phyloP scores from a whole-genome alignment of 2,329 filamentous ascomycete species.

The Trichoderma asperellum region DNA sequence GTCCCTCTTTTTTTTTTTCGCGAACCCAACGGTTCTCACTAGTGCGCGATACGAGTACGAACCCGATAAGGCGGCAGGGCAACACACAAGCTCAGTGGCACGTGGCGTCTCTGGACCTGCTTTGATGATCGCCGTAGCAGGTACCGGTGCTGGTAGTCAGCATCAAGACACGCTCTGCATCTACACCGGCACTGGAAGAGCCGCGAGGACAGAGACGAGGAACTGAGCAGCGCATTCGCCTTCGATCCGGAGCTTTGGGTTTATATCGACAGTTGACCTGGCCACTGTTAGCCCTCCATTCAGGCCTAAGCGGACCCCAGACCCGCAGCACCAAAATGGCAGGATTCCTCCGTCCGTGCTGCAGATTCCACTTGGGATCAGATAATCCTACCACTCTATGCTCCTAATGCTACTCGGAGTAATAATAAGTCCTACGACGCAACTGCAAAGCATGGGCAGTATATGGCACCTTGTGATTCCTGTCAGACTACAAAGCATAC shows the following conservation, averaged over 20 bases:
- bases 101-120: constrained; percentile 15
- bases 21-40: not conserved
- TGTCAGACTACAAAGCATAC: not conserved
- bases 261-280: constrained; percentile 4
- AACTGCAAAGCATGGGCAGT: not conserved
- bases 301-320: constrained; percentile 23
- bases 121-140: not conserved
- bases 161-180: not conserved
- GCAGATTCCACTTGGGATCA: constrained; percentile 4
- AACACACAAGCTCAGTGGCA: constrained; percentile 6
- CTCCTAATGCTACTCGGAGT: not conserved
- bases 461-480: not conserved
- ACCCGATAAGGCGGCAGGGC: constrained; percentile 18
- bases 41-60: constrained; percentile 22
- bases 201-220: not conserved
- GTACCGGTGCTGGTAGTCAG: not conserved
- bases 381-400: not conserved
- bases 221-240: not conserved
- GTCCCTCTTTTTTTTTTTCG: constrained; percentile 8
- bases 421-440: not conserved
- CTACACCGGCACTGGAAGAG: not conserved
- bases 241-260: not conserved
- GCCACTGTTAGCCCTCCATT: constrained; percentile 9
- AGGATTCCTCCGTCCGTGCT: not conserved
- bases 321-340: constrained; percentile 4